A percentile compares a stretch with the other conserved stretches of the same genome.
phyloP scores from a whole-genome alignment of 1,284 basidiomycete species.

The Calocybe gambosa region DNA sequence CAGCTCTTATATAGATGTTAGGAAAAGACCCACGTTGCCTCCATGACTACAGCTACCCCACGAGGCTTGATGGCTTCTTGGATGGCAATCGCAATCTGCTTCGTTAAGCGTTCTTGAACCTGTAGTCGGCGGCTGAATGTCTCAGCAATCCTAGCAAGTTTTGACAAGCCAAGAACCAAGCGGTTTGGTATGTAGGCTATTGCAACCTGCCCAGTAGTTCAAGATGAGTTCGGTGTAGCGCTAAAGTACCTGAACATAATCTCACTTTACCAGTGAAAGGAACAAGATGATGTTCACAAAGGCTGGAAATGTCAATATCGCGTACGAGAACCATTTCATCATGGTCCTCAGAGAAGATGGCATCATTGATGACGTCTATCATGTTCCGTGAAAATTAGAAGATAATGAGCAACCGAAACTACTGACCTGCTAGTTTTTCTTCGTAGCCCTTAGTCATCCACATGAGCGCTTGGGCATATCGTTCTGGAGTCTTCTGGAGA shows the following conservation, averaged over 20 bases:
- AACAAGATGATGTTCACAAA: conserved; percentile 99
- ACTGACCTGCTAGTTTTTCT: conserved; percentile 78
- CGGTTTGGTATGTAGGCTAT: conserved; percentile 96
- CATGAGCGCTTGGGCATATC: conserved; percentile 95
- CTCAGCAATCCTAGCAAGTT: conserved; percentile 96
- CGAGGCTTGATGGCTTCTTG: conserved; percentile 96
- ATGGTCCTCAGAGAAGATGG: conserved; percentile 98
- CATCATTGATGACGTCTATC: conserved; percentile 96
- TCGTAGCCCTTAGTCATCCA: conserved; percentile 99
- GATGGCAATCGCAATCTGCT: conserved; percentile 95
- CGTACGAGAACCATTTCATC: conserved; percentile 99
- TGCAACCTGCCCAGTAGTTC: conserved; percentile 42
- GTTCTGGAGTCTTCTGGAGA: conserved; percentile 84
- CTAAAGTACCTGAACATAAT: conserved; percentile 6
- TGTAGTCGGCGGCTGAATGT: conserved; percentile 94
- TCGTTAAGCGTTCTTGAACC: conserved; percentile 96
- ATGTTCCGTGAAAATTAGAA: conserved; percentile 10
- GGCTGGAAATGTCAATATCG: conserved; percentile 94
- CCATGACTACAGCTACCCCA: conserved; percentile 99
- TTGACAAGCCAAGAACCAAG: conserved; percentile 94
- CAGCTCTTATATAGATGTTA: conserved; percentile 14
- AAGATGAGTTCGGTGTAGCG: conserved; percentile 11
- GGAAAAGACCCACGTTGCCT: conserved; percentile 76
- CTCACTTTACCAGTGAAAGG: conserved; percentile 96
- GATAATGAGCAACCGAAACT: conserved; percentile 11